Conservation (phyloP, 805 yeast genomes). For the Nematodospora valgi region DNA sequence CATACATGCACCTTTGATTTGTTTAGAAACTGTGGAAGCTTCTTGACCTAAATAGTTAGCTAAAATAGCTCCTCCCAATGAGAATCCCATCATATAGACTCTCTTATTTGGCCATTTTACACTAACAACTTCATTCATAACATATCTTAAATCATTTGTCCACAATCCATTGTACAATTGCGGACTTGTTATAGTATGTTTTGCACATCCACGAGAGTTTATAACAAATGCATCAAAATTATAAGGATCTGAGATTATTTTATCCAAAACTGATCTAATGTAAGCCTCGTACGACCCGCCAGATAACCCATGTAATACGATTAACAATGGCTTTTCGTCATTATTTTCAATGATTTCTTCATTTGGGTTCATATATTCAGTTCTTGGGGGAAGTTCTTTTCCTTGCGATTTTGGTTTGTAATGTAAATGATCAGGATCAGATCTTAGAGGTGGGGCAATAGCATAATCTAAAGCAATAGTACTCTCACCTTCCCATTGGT, state of each 20-base stretch:
- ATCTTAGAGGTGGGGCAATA: slow-evolving; percentile 3
- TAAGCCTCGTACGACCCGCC: slow-evolving; percentile 81
- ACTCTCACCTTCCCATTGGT: slow-evolving; percentile 40
- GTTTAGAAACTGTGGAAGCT: slow-evolving; percentile 41
- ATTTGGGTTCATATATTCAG: slow-evolving; percentile 52
- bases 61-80: slow-evolving; percentile 67
- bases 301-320: slow-evolving; percentile 69
- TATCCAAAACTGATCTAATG: slow-evolving; percentile 51
- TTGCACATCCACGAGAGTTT: slow-evolving; percentile 74
- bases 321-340: slow-evolving; percentile 52
- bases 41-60: slow-evolving; percentile 73
- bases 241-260: slow-evolving; percentile 36
- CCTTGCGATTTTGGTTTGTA: slow-evolving; percentile 45
- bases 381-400: slow-evolving; percentile 63
- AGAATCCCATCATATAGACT: slow-evolving; percentile 64
- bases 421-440: slow-evolving; percentile 21
- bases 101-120: slow-evolving; percentile 57
- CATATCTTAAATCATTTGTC: slow-evolving; percentile 65
- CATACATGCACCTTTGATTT: slow-evolving; percentile 55
- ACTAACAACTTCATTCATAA: slow-evolving; percentile 48
- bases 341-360: slow-evolving; percentile 37
- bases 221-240: slow-evolving; percentile 56
- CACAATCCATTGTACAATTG: slow-evolving; percentile 63
- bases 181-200: slow-evolving; percentile 69
- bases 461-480: slow-evolving; percentile 51